A percentile compares a stretch with the other conserved stretches of the same genome.
Conservation (phyloP, 225 moss, liverwort and hornwort genomes). For the Pseudisothecium myosuroides region DNA sequence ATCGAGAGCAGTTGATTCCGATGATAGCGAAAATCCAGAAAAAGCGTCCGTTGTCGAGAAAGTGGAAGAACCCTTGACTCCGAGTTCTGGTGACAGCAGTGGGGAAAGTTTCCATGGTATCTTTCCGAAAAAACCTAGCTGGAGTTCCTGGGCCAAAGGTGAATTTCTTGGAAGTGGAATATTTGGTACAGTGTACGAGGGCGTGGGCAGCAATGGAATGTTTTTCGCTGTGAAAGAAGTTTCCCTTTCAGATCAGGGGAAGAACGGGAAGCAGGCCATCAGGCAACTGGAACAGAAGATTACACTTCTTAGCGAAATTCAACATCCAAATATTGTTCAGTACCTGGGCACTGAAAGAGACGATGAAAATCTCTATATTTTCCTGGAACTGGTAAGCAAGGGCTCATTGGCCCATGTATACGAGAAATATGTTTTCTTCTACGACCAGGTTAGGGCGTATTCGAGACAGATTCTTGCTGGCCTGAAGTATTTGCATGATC, state of each 20-base stretch:
- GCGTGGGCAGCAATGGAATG: constrained; percentile 37
- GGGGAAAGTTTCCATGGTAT: not conserved
- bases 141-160: constrained; percentile 38
- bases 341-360: constrained; percentile 47
- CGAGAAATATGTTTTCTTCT: constrained; percentile 61
- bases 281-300: constrained; percentile 59
- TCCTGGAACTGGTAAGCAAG: constrained; percentile 77
- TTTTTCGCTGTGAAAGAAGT: constrained; percentile 65
- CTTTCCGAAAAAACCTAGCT: constrained; percentile 26
- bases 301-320: constrained; percentile 49
- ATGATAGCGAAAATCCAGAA: not conserved
- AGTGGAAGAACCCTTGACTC: not conserved
- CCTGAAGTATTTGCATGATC: constrained; percentile 83
- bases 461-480: constrained; percentile 78
- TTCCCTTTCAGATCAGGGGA: constrained; percentile 35
- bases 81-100: not conserved
- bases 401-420: constrained; percentile 87
- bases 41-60: not conserved
- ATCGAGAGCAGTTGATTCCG: not conserved
- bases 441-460: constrained; percentile 70
- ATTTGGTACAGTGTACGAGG: constrained; percentile 53
- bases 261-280: constrained; percentile 32
- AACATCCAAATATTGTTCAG: constrained; percentile 57
- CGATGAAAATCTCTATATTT: constrained; percentile 86
- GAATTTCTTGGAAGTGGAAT: constrained; percentile 47